A percentile compares a stretch with the other conserved stretches of the same genome.
Conservation (phyloP, 768 basidiomycete species). For the Termitomyces titanicus region DNA sequence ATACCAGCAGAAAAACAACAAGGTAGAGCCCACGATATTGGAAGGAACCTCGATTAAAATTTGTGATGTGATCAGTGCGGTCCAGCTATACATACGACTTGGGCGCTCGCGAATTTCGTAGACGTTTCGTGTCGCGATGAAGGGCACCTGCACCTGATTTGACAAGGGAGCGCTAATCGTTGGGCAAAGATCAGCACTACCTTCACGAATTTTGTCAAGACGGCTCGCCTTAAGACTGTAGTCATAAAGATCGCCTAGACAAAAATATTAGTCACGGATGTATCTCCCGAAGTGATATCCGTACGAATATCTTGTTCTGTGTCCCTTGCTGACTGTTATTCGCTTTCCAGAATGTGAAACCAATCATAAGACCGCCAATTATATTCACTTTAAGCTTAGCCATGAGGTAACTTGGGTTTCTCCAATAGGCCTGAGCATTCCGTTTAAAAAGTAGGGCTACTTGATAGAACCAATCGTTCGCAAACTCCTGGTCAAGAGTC, state of each 20-base stretch:
- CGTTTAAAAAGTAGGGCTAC: conserved; percentile 40
- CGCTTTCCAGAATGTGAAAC: conserved; percentile 61
- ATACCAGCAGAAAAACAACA: conserved; percentile 68
- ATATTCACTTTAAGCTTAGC: conserved; percentile 57
- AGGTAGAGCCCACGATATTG: conserved; percentile 53
- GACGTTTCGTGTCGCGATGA: conserved; percentile 52
- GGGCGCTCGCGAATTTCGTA: conserved; percentile 70
- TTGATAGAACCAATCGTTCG: conserved; percentile 53
- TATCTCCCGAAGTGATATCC: conserved; percentile 21
- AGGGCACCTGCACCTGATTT: conserved; percentile 62
- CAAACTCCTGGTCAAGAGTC: conserved; percentile 40
- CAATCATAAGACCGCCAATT: conserved; percentile 52
- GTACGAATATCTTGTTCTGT: conserved; percentile 64
- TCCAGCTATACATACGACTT: conserved; percentile 65
- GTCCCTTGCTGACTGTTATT: conserved; percentile 52
- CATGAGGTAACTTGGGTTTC: conserved; percentile 56
- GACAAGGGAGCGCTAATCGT: conserved; percentile 43
- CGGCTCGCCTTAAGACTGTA: conserved; percentile 35
- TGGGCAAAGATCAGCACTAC: conserved; percentile 2
- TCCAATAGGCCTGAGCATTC: conserved; percentile 44
- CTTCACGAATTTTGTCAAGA: not conserved
- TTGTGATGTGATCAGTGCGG: conserved; percentile 50
- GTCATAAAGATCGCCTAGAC: conserved; percentile 52
- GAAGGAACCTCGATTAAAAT: conserved; percentile 57
- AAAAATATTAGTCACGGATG: not conserved